Base-by-base conservation (phyloP, 2,329 filamentous ascomycete species). In the Talaromyces piceae region DNA sequence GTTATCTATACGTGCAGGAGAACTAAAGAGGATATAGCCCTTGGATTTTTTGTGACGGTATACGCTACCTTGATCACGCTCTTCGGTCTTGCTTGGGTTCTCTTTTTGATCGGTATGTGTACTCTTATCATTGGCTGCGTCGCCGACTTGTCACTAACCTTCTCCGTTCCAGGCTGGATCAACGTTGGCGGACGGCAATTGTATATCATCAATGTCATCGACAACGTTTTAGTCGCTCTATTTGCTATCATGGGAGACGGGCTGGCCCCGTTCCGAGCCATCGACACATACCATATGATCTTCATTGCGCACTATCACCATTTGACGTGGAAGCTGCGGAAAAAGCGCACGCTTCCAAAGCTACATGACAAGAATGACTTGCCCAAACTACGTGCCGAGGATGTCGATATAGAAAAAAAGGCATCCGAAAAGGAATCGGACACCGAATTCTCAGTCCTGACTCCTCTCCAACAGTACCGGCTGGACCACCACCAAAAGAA, bases 281-380 rank as follows among this genome's bases (percentile, higher is more conserved):
- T 91, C 5, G 88, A 94, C 63, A 93, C 88, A 0, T 94, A 94
- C 65, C 88, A 93, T 67, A 91, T 93, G 87, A 79, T 83, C 39
- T 91, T 82, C 67, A 86, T 94, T 54, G 83, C 84, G 0, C 84
- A 84, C 55, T 91, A 90, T 61, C 82, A 81, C 52, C 75, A 77
- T 52, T 63, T 80, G 44, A 86, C 83, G 2, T 86, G 83, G 82
- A 78, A 80, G 47, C 70, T 79, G 12, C 80, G 86, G 22, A 76
- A 81, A 56, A 80, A 84, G 64, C 74, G 80, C 13, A 72, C 71
- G 28, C 73, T 88, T 0, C 83, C 83, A 0, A 71, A 80, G 4
- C 71, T 88, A 6, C 76, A 77, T 45, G 81, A 88, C 65, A 81
- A 82, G 59, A 88, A 88, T 57, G 84, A 88, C 61, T 72, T 88